phyloP scores from a whole-genome alignment of 2,329 filamentous ascomycete species.

The Colletotrichum kahawae region DNA sequence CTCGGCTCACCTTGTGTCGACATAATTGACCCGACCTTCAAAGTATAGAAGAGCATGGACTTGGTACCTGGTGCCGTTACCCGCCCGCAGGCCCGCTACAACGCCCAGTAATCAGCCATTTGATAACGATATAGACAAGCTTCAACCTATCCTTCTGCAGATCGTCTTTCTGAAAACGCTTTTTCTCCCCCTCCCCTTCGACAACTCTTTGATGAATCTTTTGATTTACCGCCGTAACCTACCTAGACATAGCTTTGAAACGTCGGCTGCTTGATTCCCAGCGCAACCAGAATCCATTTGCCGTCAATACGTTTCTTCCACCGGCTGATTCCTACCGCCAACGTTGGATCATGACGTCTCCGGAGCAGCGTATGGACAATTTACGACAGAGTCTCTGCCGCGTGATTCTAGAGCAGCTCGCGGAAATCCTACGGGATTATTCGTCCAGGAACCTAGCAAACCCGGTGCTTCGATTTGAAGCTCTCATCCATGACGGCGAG shows the following conservation, averaged over 20 bases:
- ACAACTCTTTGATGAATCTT: not conserved
- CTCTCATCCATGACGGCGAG: slow-evolving; percentile 20
- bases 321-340: too few relatives aligned
- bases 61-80: not conserved
- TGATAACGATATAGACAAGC: not conserved
- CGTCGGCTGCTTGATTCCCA: too few relatives aligned
- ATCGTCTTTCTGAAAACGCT: not conserved
- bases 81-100: not conserved
- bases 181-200: not conserved
- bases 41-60: not conserved
- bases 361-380: slow-evolving; percentile 17
- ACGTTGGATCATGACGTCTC: slow-evolving; percentile 10
- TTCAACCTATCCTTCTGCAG: not conserved
- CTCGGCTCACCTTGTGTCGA: not conserved
- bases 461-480: slow-evolving; percentile 18
- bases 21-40: slow-evolving; percentile 5
- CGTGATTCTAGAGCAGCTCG: slow-evolving; percentile 21
- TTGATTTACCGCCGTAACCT: not conserved
- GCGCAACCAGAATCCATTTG: too few relatives aligned
- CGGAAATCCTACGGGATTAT: slow-evolving; percentile 18
- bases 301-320: accelerated
- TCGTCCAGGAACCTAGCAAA: slow-evolving; percentile 15
- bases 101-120: not conserved
- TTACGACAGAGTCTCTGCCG: slow-evolving; percentile 17
- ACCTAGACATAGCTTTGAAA: too few relatives aligned